Evolutionary conservation across 257 asterid genomes (phyloP).

Genomic region (Solanum virginianum): DNA sequence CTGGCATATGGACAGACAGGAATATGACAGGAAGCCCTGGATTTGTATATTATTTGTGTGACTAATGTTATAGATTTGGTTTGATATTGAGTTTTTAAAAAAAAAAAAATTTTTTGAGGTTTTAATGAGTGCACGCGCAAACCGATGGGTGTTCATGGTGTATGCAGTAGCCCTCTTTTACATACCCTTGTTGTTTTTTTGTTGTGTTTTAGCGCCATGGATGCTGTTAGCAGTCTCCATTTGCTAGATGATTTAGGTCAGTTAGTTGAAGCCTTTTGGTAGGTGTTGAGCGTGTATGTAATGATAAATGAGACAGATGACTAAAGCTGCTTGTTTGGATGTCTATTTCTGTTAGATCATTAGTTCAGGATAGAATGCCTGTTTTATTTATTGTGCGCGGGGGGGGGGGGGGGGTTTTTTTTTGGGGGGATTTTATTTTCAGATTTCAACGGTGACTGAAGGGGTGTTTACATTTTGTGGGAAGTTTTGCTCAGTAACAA

Average conservation of each 20-base stretch:
- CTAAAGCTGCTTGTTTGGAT: not conserved
- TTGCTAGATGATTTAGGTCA: not conserved
- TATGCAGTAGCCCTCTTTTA: not conserved
- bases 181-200: not conserved
- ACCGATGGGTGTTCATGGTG: not conserved
- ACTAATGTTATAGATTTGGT: not conserved
- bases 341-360: not conserved
- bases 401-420: too few species aligned
- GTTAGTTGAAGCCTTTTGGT: not conserved
- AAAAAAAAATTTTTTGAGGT: not conserved
- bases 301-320: not conserved
- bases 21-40: not conserved
- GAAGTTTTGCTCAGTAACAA: not conserved
- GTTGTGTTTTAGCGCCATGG: not conserved
- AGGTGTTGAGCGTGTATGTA: not conserved
- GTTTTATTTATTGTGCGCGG: too few species aligned
- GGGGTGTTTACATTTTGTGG: not conserved
- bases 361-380: not conserved
- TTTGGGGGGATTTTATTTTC: not conserved
- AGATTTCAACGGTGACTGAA: not conserved
- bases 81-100: not conserved
- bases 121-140: not conserved
- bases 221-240: not conserved
- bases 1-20: not conserved
- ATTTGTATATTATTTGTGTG: not conserved